A percentile compares a stretch with the other conserved stretches of the same genome.
Conservation (phyloP, 306 rosid genomes). For the Gleditsia sinensis region DNA sequence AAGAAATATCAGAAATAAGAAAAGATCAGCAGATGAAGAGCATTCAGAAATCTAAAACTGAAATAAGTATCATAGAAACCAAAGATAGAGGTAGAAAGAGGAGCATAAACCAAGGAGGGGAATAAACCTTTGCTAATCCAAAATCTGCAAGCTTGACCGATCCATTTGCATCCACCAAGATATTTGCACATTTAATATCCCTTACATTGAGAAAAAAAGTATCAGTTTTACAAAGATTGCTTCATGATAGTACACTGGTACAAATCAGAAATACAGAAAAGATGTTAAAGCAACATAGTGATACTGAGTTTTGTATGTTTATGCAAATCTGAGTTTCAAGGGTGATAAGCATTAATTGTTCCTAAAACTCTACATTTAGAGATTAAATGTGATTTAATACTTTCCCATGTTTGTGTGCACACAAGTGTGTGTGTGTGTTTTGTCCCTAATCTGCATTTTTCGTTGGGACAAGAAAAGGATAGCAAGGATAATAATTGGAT, state of each 20-base stretch:
- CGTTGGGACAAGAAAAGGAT: background rate
- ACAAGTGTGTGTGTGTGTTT: no score
- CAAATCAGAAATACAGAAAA: conserved; percentile 24
- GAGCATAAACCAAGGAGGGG: conserved; percentile 8
- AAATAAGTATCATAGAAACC: background rate
- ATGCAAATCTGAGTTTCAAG: conserved; percentile 28
- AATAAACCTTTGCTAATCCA: conserved; percentile 92
- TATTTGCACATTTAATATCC: conserved; percentile 95
- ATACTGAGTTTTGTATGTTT: no score
- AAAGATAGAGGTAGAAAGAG: background rate
- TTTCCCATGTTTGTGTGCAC: background rate
- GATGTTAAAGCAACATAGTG: conserved; percentile 28
- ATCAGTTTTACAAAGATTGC: conserved; percentile 23
- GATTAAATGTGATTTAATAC: background rate
- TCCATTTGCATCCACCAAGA: conserved; percentile 87
- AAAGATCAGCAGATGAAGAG: conserved; percentile 3
- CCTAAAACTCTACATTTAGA: conserved; percentile 7
- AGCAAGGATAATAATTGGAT: background rate
- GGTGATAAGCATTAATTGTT: background rate
- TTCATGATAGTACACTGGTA: background rate
- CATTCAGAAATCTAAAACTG: background rate
- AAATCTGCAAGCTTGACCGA: conserved; percentile 97
- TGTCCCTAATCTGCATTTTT: conserved; percentile 5
- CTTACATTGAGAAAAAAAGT: conserved; percentile 39
- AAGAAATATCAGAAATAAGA: conserved; percentile 28